phyloP scores from a whole-genome alignment of 2,329 filamentous ascomycete species.

The Cryphonectria carpinicola region DNA sequence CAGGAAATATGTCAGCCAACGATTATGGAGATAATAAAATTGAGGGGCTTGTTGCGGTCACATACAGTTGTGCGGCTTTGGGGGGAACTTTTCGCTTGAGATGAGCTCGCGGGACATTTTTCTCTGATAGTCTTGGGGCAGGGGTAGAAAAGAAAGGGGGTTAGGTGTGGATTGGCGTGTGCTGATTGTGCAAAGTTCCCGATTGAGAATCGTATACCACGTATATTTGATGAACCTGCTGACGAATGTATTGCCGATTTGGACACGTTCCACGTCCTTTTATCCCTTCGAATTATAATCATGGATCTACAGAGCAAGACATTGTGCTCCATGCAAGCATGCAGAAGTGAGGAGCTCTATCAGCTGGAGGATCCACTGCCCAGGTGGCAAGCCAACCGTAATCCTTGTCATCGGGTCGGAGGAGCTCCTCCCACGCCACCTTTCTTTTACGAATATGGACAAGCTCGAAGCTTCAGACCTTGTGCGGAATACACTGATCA shows the following conservation, averaged over 20 bases:
- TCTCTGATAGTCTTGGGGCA: conserved; percentile 18
- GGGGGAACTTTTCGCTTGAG: conserved; percentile 50
- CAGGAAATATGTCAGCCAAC: not conserved
- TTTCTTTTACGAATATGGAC: not conserved
- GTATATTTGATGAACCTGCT: not conserved
- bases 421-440: conserved; percentile 13
- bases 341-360: not conserved
- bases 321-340: not conserved
- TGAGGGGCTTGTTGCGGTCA: not conserved
- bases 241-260: not conserved
- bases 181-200: not conserved
- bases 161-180: not conserved
- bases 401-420: not conserved
- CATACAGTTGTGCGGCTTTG: conserved; percentile 51
- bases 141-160: not conserved
- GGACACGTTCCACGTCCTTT: not conserved
- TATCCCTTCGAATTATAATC: not conserved
- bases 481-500: not conserved
- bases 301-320: not conserved
- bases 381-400: not conserved
- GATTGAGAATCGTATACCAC: not conserved
- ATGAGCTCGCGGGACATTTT: conserved; percentile 51
- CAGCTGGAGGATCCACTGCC: not conserved
- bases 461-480: not conserved
- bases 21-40: not conserved